phyloP scores from a whole-genome alignment of 768 basidiomycete genomes.

The Amanita pallidorosea region DNA sequence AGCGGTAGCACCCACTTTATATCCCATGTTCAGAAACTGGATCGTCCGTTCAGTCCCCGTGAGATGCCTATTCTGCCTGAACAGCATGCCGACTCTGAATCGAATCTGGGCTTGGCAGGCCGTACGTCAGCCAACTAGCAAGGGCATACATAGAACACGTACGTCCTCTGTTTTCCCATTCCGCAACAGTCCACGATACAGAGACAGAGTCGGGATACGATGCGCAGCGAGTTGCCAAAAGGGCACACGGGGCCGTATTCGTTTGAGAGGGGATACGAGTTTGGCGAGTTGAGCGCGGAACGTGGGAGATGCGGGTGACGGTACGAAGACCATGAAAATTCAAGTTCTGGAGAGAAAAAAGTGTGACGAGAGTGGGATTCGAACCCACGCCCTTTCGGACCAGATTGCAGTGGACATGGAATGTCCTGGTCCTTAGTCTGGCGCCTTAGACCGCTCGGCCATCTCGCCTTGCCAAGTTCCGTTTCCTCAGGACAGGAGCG shows the following conservation, averaged over 20 bases:
- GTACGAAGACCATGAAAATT: background rate
- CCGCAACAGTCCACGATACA: slow-evolving; percentile 63
- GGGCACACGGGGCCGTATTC: slow-evolving; percentile 48
- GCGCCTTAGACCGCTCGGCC: slow-evolving; percentile 88
- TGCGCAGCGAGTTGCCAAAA: slow-evolving; percentile 67
- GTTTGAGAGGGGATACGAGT: slow-evolving; percentile 45
- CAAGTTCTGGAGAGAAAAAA: background rate
- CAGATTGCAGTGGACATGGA: slow-evolving; percentile 11
- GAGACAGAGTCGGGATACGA: slow-evolving; percentile 59
- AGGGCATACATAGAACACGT: slow-evolving; percentile 11
- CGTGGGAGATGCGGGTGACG: slow-evolving; percentile 23
- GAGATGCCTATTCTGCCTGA: slow-evolving; percentile 37
- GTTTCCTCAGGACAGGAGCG: background rate
- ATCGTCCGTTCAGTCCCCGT: slow-evolving; percentile 45
- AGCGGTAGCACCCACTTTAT: slow-evolving; percentile 35
- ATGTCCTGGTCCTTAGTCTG: slow-evolving; percentile 55
- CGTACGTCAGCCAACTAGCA: background rate
- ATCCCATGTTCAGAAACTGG: slow-evolving; percentile 34
- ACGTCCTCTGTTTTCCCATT: slow-evolving; percentile 47
- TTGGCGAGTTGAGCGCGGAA: slow-evolving; percentile 43
- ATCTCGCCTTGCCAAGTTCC: slow-evolving; percentile 32
- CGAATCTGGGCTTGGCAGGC: slow-evolving; percentile 33
- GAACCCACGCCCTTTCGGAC: slow-evolving; percentile 32
- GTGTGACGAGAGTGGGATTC: slow-evolving; percentile 37
- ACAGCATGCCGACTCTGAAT: slow-evolving; percentile 43